Conservation (phyloP, 1,284 basidiomycete species). For the Ustilago sp. region DNA sequence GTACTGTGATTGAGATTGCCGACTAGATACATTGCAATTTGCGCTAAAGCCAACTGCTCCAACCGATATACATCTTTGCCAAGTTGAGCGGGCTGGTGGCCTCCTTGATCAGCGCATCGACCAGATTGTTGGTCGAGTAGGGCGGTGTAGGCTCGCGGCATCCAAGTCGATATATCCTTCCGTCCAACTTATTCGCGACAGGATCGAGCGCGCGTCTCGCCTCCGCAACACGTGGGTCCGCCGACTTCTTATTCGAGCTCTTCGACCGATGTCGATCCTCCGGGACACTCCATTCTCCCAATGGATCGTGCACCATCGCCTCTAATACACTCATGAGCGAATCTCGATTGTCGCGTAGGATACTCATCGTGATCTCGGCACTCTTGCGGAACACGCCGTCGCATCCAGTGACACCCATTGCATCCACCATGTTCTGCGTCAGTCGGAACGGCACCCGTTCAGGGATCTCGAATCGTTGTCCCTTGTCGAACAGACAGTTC, state of each 20-base stretch:
- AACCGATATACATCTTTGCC: slow-evolving; percentile 66
- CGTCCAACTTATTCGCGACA: slow-evolving; percentile 65
- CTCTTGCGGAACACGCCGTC: slow-evolving; percentile 94
- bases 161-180: slow-evolving; percentile 55
- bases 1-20: not conserved
- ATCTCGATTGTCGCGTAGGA: slow-evolving; percentile 91
- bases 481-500: slow-evolving; percentile 98
- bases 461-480: slow-evolving; percentile 84
- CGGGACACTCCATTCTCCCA: slow-evolving; percentile 90
- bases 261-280: slow-evolving; percentile 64
- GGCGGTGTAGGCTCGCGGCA: slow-evolving; percentile 49
- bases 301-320: slow-evolving; percentile 96
- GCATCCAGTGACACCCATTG: slow-evolving; percentile 90
- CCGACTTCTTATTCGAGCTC: slow-evolving; percentile 26
- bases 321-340: slow-evolving; percentile 95
- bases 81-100: slow-evolving; percentile 61
- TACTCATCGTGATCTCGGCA: slow-evolving; percentile 88
- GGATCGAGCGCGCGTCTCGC: slow-evolving; percentile 64
- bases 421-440: slow-evolving; percentile 93
- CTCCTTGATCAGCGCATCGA: slow-evolving; percentile 67
- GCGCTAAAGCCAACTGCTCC: slow-evolving; percentile 53
- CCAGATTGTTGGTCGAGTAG: slow-evolving; percentile 65
- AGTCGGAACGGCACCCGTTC: slow-evolving; percentile 95
- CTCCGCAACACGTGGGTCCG: slow-evolving; percentile 57
- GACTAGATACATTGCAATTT: not conserved